Conservation (phyloP, 495 filamentous ascomycete genomes). For the Penicillium waksmanii region DNA sequence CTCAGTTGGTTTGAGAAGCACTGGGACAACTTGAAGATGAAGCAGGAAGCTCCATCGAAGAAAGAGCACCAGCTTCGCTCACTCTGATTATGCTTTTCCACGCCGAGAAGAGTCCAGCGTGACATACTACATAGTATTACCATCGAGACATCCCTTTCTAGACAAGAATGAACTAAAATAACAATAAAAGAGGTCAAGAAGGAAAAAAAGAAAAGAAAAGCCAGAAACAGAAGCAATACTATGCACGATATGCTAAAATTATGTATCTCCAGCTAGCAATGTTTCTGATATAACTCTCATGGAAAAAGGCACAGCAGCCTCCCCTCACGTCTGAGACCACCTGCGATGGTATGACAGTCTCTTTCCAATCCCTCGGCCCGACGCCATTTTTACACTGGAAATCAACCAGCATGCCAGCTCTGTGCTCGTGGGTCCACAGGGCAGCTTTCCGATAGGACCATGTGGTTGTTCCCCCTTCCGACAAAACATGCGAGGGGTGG, state of each 20-base stretch:
- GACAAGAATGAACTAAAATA: conserved; percentile 8
- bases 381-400: conserved; percentile 15
- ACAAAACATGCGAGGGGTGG: conserved; percentile 24
- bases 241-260: neutral
- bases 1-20: neutral
- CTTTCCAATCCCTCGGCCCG: conserved; percentile 2
- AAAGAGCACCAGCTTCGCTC: neutral
- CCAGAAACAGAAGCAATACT: neutral
- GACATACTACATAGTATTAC: neutral
- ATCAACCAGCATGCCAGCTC: conserved; percentile 20
- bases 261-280: neutral
- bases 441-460: conserved; percentile 26
- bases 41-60: neutral
- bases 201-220: neutral
- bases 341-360: neutral
- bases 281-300: conserved; percentile 9
- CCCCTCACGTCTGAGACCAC: conserved; percentile 20
- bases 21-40: neutral
- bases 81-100: neutral
- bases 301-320: neutral
- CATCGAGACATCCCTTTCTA: conserved; percentile 10
- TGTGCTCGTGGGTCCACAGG: conserved; percentile 10
- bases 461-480: conserved; percentile 4
- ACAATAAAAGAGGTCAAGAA: neutral
- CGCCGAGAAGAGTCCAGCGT: neutral